These are phyloP conservation scores for Diaporthe sp. DNA, from an alignment of 2,329 filamentous ascomycete genomes.

Conservation along the genomic window DNA sequence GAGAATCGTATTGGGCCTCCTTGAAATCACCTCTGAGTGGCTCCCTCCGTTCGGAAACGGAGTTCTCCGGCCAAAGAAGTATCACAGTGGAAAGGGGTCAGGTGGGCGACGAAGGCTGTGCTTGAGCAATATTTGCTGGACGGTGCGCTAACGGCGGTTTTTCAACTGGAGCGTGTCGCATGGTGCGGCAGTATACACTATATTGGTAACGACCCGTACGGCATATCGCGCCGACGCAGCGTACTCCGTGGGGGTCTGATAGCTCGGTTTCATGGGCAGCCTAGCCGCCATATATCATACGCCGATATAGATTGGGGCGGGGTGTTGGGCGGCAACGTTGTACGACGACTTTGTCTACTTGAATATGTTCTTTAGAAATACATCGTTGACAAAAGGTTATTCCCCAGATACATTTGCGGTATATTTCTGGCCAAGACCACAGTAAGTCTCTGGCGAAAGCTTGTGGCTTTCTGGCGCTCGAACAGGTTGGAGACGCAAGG, in stretches of 20 bases:
- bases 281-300: constrained; percentile 17
- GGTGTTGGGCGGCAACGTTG: not conserved
- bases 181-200: constrained; percentile 19
- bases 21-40: not conserved
- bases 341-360: not conserved
- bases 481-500: not conserved
- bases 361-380: not conserved
- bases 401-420: not conserved
- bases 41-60: constrained; percentile 1
- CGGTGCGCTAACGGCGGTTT: not conserved
- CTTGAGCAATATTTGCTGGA: not conserved
- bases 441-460: not conserved
- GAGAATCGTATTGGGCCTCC: not conserved
- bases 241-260: not conserved
- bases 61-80: not conserved
- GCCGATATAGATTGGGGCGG: not conserved
- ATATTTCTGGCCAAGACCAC: not conserved
- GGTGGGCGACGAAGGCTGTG: not conserved
- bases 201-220: constrained; percentile 14
- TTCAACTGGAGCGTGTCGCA: not conserved
- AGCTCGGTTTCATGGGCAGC: constrained; percentile 10
- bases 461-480: not conserved
- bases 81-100: constrained; percentile 4
- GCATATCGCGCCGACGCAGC: not conserved
- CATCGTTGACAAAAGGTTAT: not conserved